Evolutionary conservation across 495 filamentous ascomycete genomes (phyloP).

Genomic region (Bacidia gigantensis): DNA sequence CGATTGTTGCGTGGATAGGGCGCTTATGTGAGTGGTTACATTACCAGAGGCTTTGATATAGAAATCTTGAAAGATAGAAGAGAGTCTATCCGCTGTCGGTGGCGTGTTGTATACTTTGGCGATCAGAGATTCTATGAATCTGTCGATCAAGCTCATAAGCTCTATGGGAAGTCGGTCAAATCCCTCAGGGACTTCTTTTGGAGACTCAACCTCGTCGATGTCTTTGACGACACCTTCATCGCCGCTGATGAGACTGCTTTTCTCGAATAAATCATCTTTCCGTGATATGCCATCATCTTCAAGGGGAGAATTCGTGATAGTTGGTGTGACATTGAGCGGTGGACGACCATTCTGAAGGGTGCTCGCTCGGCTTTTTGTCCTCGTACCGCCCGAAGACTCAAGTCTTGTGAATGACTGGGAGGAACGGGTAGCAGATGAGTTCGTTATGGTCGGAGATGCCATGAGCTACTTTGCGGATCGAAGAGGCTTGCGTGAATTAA

Average conservation of each 20-base stretch:
- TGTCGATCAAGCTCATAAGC: constrained; percentile 75
- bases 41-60: constrained; percentile 71
- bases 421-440: constrained; percentile 6
- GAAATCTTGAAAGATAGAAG: constrained; percentile 87
- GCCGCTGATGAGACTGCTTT: constrained; percentile 12
- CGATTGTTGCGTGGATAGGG: constrained; percentile 59
- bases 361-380: constrained; percentile 42
- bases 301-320: constrained; percentile 13
- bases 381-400: constrained; percentile 33
- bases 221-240: constrained; percentile 6
- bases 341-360: constrained; percentile 44
- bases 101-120: constrained; percentile 79
- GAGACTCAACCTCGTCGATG: constrained; percentile 18
- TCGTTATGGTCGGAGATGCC: not conserved
- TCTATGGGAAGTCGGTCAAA: constrained; percentile 82
- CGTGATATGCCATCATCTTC: constrained; percentile 11
- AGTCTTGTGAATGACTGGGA: constrained; percentile 26
- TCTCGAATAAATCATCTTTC: constrained; percentile 27
- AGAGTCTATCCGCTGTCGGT: constrained; percentile 68
- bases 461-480: not conserved
- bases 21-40: constrained; percentile 77
- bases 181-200: constrained; percentile 28
- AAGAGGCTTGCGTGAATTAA: not conserved
- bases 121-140: constrained; percentile 82
- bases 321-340: constrained; percentile 28